These are phyloP conservation scores for Lipomyces sp. DNA, from an alignment of 805 yeast species.

Conservation along the genomic window DNA sequence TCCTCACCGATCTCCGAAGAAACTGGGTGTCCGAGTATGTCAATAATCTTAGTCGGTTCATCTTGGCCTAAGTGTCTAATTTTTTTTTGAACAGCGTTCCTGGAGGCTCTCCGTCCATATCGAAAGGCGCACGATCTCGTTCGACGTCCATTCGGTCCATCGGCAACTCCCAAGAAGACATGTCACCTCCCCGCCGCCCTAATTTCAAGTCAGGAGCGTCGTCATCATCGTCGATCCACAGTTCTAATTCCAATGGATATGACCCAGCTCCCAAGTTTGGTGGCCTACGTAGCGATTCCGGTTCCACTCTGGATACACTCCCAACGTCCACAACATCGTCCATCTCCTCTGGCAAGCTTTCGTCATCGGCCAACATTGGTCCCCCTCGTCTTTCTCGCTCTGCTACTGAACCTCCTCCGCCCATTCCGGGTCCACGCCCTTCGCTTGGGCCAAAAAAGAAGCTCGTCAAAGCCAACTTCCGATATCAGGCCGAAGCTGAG, in stretches of 20 bases:
- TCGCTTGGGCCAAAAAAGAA: slow-evolving; percentile 27
- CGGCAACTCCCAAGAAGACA: slow-evolving; percentile 21
- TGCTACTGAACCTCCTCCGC: slow-evolving; percentile 34
- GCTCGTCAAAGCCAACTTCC: slow-evolving; percentile 34
- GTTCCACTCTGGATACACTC: background rate
- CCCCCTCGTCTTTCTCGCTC: slow-evolving; percentile 35
- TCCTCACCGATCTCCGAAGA: slow-evolving; percentile 25
- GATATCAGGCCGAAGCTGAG: slow-evolving; percentile 37
- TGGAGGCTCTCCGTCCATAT: slow-evolving; percentile 20
- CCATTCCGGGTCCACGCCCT: slow-evolving; percentile 32
- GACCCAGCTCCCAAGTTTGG: slow-evolving; percentile 15
- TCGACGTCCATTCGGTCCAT: slow-evolving; percentile 24
- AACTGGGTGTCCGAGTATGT: slow-evolving; percentile 34
- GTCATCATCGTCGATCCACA: slow-evolving; percentile 22
- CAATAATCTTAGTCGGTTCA: background rate
- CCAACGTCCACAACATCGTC: slow-evolving; percentile 11
- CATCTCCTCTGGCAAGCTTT: slow-evolving; percentile 29
- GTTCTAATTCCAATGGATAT: slow-evolving; percentile 14
- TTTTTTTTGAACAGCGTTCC: background rate
- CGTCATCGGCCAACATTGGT: slow-evolving; percentile 17
- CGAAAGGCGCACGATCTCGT: slow-evolving; percentile 30
- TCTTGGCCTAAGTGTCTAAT: background rate
- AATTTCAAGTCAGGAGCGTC: slow-evolving; percentile 23
- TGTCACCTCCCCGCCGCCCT: slow-evolving; percentile 33
- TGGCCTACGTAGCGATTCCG: slow-evolving; percentile 14